Percentiles rank a stretch among this genome's conserved stretches.
These are phyloP conservation scores for Trichoderma sp. DNA, from an alignment of 2,329 filamentous ascomycete genomes.

Conservation along the genomic window DNA sequence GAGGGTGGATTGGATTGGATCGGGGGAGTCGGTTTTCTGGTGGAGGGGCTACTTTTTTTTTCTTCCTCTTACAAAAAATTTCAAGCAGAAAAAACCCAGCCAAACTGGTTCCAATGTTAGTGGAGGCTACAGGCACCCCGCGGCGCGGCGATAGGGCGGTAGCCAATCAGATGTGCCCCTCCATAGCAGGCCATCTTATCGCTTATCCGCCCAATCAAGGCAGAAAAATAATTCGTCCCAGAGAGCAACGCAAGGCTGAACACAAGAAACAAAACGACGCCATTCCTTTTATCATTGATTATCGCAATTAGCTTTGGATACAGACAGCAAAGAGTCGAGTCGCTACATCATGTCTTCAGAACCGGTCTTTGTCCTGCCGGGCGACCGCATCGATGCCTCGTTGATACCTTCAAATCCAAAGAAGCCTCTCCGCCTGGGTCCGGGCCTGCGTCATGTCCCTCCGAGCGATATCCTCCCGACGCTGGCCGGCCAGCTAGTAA, in stretches of 20 bases:
- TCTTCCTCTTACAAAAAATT: slow-evolving; percentile 17
- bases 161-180: slow-evolving; percentile 6
- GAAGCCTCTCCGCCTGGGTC: slow-evolving; percentile 75
- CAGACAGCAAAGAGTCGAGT: neutral
- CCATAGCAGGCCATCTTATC: neutral
- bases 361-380: slow-evolving; percentile 73
- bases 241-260: slow-evolving; percentile 13
- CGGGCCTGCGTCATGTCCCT: slow-evolving; percentile 79
- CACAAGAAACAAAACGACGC: neutral
- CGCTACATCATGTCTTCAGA: slow-evolving; percentile 53
- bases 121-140: neutral
- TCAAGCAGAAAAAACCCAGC: neutral
- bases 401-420: slow-evolving; percentile 69
- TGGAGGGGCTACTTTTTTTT: slow-evolving; percentile 17
- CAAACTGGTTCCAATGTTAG: neutral
- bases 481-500: slow-evolving; percentile 66
- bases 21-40: neutral
- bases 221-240: neutral
- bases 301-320: neutral
- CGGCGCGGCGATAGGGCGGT: neutral
- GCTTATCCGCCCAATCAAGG: slow-evolving; percentile 12
- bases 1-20: neutral
- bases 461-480: slow-evolving; percentile 71
- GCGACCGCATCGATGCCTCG: slow-evolving; percentile 69
- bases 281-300: neutral